Evolutionary conservation across 495 filamentous ascomycete species (phyloP).

Genomic region (Daldinia decipiens): DNA sequence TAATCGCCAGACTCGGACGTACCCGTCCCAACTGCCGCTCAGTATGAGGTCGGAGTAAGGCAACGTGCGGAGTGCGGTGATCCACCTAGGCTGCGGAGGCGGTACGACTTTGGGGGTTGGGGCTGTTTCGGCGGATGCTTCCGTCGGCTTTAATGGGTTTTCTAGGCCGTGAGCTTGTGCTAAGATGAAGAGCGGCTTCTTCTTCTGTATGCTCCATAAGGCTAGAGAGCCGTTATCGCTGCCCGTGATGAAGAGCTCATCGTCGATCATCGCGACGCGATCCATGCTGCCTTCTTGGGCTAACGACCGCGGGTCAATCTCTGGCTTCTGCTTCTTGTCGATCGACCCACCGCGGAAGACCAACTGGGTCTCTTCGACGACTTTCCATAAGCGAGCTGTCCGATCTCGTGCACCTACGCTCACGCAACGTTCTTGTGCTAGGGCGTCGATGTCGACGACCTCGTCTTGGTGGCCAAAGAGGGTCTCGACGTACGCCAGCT

Average conservation of each 20-base stretch:
- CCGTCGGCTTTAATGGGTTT: conserved; percentile 67
- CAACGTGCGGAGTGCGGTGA: conserved; percentile 86
- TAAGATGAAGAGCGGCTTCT: conserved; percentile 89
- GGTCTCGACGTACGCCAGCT: conserved; percentile 91
- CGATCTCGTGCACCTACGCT: conserved; percentile 88
- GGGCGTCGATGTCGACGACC: conserved; percentile 82
- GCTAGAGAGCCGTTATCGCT: conserved; percentile 86
- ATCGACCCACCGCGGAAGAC: conserved; percentile 87
- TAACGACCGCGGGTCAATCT: conserved; percentile 53
- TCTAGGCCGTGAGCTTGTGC: conserved; percentile 86
- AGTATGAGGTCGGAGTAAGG: conserved; percentile 89
- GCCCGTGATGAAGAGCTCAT: conserved; percentile 90
- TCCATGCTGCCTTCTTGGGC: conserved; percentile 87
- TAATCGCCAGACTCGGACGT: conserved; percentile 83
- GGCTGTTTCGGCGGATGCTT: conserved; percentile 74
- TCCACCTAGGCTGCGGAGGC: conserved; percentile 79
- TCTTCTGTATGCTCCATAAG: conserved; percentile 92
- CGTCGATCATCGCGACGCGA: conserved; percentile 86
- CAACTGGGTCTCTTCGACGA: conserved; percentile 91
- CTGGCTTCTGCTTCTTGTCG: conserved; percentile 62
- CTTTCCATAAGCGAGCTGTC: conserved; percentile 96
- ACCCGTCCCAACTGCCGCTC: conserved; percentile 94
- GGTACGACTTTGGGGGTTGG: conserved; percentile 65
- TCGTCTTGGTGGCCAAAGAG: conserved; percentile 95
- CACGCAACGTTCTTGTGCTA: conserved; percentile 87